Evolutionary conservation across 176 grass and related monocot genomes (phyloP).

Genomic region (Luzula sylvatica): DNA sequence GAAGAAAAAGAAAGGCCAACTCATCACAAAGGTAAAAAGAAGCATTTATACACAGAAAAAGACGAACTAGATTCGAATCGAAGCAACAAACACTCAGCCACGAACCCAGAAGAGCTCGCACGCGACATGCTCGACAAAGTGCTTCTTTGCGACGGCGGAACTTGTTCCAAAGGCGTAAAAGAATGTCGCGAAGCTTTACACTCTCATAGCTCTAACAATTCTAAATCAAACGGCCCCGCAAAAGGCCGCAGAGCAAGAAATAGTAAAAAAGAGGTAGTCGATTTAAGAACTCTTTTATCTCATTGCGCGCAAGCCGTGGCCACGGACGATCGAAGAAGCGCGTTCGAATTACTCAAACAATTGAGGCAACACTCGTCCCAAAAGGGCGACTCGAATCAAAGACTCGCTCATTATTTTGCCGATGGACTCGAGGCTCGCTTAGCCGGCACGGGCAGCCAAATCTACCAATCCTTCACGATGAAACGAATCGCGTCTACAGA

Average conservation of each 20-base stretch:
- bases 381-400: constrained; percentile 61
- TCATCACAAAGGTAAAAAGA: constrained; percentile 48
- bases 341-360: constrained; percentile 69
- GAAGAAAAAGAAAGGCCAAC: neutral
- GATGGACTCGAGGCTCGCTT: constrained; percentile 85
- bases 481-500: constrained; percentile 43
- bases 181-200: constrained; percentile 53
- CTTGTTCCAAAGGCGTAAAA: constrained; percentile 47
- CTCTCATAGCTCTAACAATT: constrained; percentile 29
- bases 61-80: constrained; percentile 64
- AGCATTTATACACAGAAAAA: constrained; percentile 49
- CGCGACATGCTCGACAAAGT: constrained; percentile 86
- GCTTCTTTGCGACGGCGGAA: constrained; percentile 59
- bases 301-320: constrained; percentile 86
- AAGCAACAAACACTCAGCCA: constrained; percentile 67
- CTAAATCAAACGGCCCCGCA: constrained; percentile 22
- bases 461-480: constrained; percentile 49
- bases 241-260: constrained; percentile 75
- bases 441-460: constrained; percentile 74
- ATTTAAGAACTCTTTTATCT: constrained; percentile 70
- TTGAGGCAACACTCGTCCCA: constrained; percentile 65
- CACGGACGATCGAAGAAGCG: constrained; percentile 47
- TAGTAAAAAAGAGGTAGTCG: constrained; percentile 66
- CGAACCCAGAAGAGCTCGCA: constrained; percentile 50
- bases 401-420: constrained; percentile 72